phyloP scores from a whole-genome alignment of 768 basidiomycete species.

The Calocybe cyanea region DNA sequence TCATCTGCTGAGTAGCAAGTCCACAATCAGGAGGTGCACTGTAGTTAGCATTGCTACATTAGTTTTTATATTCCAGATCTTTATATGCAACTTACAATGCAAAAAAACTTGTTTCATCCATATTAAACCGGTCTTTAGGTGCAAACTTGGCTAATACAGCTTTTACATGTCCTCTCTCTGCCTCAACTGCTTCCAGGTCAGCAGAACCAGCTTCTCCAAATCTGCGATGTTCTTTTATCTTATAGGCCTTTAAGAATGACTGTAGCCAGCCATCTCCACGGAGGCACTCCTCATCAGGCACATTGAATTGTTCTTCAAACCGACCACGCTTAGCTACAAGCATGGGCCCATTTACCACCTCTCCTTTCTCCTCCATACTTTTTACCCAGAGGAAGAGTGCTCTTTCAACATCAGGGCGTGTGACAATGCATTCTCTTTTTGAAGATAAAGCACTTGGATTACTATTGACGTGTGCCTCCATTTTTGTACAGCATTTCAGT shows the following conservation, averaged over 20 bases:
- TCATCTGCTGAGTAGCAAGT: slow-evolving; percentile 27
- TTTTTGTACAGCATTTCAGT: no score
- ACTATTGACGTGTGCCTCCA: background rate
- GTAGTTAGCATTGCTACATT: background rate
- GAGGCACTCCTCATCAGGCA: slow-evolving; percentile 19
- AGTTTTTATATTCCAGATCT: slow-evolving; percentile 2
- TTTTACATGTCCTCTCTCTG: slow-evolving; percentile 12
- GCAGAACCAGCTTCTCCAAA: slow-evolving; percentile 20
- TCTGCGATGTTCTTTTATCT: slow-evolving; percentile 14
- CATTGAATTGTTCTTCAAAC: slow-evolving; percentile 23
- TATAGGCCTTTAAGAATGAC: background rate
- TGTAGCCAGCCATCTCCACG: background rate
- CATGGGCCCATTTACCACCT: slow-evolving; percentile 23
- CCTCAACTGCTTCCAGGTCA: slow-evolving; percentile 16
- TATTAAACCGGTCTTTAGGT: slow-evolving; percentile 22
- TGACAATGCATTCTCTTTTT: slow-evolving; percentile 27
- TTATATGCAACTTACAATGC: slow-evolving; percentile 10
- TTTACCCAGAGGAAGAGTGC: slow-evolving; percentile 29
- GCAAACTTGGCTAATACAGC: slow-evolving; percentile 11
- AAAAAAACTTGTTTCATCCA: slow-evolving; percentile 11
- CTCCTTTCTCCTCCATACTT: slow-evolving; percentile 22
- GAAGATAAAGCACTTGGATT: slow-evolving; percentile 23
- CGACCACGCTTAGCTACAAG: slow-evolving; percentile 17
- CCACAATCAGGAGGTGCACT: slow-evolving; percentile 26
- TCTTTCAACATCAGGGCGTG: slow-evolving; percentile 27